Evolutionary conservation across 495 filamentous ascomycete genomes (phyloP).

Genomic region (Lasiosphaeria ovina): DNA sequence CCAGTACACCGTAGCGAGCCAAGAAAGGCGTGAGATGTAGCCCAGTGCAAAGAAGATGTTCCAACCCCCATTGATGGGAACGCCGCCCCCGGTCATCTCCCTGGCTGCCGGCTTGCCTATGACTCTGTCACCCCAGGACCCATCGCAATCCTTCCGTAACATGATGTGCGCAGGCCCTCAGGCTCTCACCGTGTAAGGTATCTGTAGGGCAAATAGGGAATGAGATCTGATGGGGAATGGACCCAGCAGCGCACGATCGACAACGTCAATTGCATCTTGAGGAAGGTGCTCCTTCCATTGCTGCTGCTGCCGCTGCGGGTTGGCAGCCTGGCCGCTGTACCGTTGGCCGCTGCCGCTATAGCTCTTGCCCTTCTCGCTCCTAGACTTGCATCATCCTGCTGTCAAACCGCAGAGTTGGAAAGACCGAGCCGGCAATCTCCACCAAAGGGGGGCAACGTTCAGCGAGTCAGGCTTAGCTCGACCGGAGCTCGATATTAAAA

Average conservation of each 20-base stretch:
- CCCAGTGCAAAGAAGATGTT: background rate
- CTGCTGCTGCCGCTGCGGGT: no score
- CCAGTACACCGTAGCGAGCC: background rate
- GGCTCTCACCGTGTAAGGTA: background rate
- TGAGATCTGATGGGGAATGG: no score
- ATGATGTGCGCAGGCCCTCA: background rate
- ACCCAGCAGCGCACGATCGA: conserved; percentile 2
- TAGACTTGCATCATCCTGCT: conserved; percentile 19
- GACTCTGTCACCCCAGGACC: background rate
- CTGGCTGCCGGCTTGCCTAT: background rate
- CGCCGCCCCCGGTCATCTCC: background rate
- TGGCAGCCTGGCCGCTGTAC: no score
- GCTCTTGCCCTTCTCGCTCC: conserved; percentile 3
- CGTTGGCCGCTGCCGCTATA: no score
- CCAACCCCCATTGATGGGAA: no score
- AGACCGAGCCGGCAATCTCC: conserved; percentile 23
- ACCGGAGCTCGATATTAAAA: conserved; percentile 5
- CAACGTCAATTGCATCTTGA: conserved; percentile 11
- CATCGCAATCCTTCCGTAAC: conserved; percentile 1
- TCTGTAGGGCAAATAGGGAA: no score
- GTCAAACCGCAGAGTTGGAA: conserved; percentile 9
- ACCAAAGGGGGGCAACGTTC: conserved; percentile 12
- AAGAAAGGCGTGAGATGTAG: background rate
- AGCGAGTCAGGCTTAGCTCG: conserved; percentile 22
- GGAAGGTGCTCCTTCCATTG: no score